Base-by-base conservation (phyloP, 257 asterid species). In the Primulina huaijiensis region DNA sequence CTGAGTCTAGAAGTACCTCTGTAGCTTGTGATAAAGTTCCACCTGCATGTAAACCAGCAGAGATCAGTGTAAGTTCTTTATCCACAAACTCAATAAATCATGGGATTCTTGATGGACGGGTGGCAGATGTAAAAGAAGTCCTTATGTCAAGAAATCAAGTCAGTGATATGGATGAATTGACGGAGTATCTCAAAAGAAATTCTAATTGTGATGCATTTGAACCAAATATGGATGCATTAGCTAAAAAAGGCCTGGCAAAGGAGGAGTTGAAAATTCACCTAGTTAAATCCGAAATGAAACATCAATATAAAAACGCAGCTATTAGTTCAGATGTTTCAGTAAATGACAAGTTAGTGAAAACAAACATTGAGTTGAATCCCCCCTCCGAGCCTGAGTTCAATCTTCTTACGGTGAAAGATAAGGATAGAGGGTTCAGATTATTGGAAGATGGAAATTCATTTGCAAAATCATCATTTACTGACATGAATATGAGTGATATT, bases 131-230 rank as follows among this genome's bases (percentile, higher is more conserved):
- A 25, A 75, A 72, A 58, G 53, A 29, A n/a, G 52, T 68, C 76
- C 59, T 58, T 80, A 66, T 67, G 74, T 56, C 66, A 11, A 74
- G 79, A 62, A 72, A 80, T 68, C 83, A 79, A 65, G 76, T 30
- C 30, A 73, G 73, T 68, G 80, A 75, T 71, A 77, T 82, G 17
- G 82, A 80, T 79, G 92, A 74, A 57, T 69, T 79, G 69, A 74
- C 63, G 29, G 79, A 76, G 62, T 79, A 76, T 86, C 77, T 77
- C 76, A 85, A 80, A 78, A n/a, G 61, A 52, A 67, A 62, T 75
- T 68, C 81, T 74, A 75, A 57, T 74, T 21, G 52, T 19, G 60
- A 78, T 68, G 69, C 83, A 72, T 78, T 77, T 67, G 73, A 80
- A 75, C 67, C 38, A 34, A 81, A 66, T 65, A 73, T 65, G 73